Evolutionary conservation across 441 rosid genomes (phyloP).

Genomic region (Geranium incanum): DNA sequence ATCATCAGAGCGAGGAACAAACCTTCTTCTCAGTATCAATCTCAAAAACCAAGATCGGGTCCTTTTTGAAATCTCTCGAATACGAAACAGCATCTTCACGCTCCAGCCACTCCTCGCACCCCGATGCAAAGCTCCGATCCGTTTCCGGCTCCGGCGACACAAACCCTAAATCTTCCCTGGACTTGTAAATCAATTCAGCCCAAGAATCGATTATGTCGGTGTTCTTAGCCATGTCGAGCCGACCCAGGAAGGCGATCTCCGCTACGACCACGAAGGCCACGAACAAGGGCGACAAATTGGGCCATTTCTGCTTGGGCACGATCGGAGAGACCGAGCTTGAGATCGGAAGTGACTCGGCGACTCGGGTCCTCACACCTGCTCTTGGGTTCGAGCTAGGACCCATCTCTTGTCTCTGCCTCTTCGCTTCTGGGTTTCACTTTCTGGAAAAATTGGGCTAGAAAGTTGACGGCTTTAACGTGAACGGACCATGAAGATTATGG

Average conservation of each 20-base stretch:
- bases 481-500: too few species aligned
- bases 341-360: conserved; percentile 5
- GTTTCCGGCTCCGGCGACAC: background rate
- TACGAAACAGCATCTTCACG: conserved; percentile 52
- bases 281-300: conserved; percentile 46
- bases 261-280: conserved; percentile 58
- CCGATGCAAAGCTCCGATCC: conserved; percentile 11
- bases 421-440: background rate
- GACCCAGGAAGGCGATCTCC: conserved; percentile 78
- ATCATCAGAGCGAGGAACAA: conserved; percentile 12
- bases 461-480: background rate
- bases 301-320: conserved; percentile 44
- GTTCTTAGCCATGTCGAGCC: conserved; percentile 63
- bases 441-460: background rate
- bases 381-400: too few species aligned
- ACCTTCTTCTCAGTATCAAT: conserved; percentile 36
- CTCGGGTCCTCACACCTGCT: too few species aligned
- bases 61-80: conserved; percentile 57
- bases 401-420: too few species aligned
- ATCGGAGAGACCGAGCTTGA: conserved; percentile 30
- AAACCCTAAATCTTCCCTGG: conserved; percentile 14
- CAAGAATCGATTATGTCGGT: conserved; percentile 55
- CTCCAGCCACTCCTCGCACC: conserved; percentile 73
- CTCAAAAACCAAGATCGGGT: conserved; percentile 55
- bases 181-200: conserved; percentile 26